Evolutionary conservation across 2,329 filamentous ascomycete genomes (phyloP).

Genomic region (Lecanoromycetidae sp.): DNA sequence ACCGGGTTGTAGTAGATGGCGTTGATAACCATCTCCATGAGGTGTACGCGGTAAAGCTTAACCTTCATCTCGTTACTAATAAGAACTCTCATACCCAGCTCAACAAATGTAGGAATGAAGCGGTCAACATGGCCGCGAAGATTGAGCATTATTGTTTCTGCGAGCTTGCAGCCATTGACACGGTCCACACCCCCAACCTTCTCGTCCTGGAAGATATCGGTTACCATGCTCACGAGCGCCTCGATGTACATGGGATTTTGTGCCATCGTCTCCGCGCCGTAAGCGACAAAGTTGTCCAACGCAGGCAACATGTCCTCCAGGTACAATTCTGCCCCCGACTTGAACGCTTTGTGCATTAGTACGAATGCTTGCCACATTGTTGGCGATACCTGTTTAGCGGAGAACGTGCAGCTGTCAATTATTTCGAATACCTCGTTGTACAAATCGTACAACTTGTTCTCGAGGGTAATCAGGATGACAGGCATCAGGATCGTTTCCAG

Average conservation of each 20-base stretch:
- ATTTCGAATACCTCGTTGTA: conserved; percentile 99
- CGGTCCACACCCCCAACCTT: conserved; percentile 89
- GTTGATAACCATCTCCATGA: conserved; percentile 99
- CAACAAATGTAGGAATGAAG: conserved; percentile 78
- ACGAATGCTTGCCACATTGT: conserved; percentile 99
- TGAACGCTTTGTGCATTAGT: conserved; percentile 92
- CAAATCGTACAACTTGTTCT: conserved; percentile 95
- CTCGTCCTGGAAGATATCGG: conserved; percentile 83
- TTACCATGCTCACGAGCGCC: conserved; percentile 85
- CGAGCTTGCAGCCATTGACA: conserved; percentile 94
- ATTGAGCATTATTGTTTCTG: conserved; percentile 94
- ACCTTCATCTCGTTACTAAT: conserved; percentile 65
- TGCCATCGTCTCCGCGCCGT: conserved; percentile 66
- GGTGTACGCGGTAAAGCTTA: conserved; percentile 86
- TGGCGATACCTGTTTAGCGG: conserved; percentile 84
- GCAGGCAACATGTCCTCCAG: conserved; percentile 90
- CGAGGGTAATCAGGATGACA: conserved; percentile 86
- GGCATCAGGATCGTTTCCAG: conserved; percentile 95
- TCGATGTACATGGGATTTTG: conserved; percentile 78
- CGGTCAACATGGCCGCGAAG: conserved; percentile 78
- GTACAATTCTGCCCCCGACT: conserved; percentile 91
- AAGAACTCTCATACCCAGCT: conserved; percentile 75
- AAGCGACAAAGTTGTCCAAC: conserved; percentile 94
- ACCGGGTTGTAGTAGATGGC: conserved; percentile 93
- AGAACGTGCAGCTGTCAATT: conserved; percentile 97